phyloP scores from a whole-genome alignment of 495 filamentous ascomycete species.

The Penicillium cosmopolitanum region DNA sequence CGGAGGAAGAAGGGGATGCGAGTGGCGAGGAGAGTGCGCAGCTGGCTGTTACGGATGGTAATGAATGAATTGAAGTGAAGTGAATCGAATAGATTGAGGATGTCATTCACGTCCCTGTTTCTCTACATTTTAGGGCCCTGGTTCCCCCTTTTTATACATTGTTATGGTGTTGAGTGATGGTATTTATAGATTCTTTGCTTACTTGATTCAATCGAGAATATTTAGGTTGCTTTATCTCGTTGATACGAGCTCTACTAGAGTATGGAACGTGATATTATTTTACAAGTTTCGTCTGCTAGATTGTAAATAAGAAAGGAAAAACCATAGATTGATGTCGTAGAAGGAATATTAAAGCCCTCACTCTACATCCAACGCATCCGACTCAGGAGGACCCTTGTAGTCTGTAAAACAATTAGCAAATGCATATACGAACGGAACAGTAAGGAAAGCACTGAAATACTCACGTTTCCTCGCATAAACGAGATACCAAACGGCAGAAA shows the following conservation, averaged over 20 bases:
- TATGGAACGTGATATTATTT: no score
- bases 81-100: no score
- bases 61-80: neutral
- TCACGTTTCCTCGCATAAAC: slow-evolving; percentile 51
- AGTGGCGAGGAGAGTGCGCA: slow-evolving; percentile 33
- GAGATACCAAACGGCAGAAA: slow-evolving; percentile 48
- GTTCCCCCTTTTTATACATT: neutral
- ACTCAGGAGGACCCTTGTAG: slow-evolving; percentile 52
- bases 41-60: slow-evolving; percentile 27
- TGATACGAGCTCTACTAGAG: no score
- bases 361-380: slow-evolving; percentile 32
- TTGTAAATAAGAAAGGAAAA: no score
- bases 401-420: slow-evolving; percentile 28
- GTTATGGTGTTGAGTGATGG: neutral
- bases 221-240: neutral
- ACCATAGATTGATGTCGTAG: no score
- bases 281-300: no score
- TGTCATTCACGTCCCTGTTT: no score
- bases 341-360: neutral
- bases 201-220: neutral
- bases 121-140: no score
- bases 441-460: slow-evolving; percentile 11
- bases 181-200: neutral
- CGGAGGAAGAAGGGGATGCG: slow-evolving; percentile 27
- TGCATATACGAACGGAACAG: neutral